Base-by-base conservation (phyloP, 352 stramenopile genomes). In the Phytophthora foliorum region DNA sequence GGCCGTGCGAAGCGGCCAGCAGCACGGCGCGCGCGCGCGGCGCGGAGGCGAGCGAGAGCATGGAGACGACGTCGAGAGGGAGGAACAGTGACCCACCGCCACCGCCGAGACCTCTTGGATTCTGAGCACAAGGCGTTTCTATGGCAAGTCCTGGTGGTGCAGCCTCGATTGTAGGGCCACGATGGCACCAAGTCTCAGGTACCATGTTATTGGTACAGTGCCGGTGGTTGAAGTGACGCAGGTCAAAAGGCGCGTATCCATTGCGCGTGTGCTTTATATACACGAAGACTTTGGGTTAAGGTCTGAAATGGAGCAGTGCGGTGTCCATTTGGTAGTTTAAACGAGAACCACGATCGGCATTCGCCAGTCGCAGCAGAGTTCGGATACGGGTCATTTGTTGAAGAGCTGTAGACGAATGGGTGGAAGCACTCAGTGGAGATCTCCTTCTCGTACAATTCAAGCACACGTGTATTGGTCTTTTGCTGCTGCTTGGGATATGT, bases 81-180 rank as follows among this genome's bases (percentile, higher is more conserved):
- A 55, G 36, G 52, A 73, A 57, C 46, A 74, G 39, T 74, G 69
- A 70, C 69, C 62, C 60, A 76, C 27, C 39, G 66, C 66, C 69
- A 81, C 65, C 57, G 65, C 58, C 72, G 51, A 68, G 57, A 59
- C 64, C 52, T 69, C 65, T 81, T 74, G 45, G 58, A 60, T 67
- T 69, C 52, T 74, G 58, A 13, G 44, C 11, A 36, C n/a, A 44
- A 24, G 38, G 59, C 55, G 66, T 69, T 32, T 72, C 32, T 68
- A 27, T 49, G 54, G 31, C n/a, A 25, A 8, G 21, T 61, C 24
- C 55, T 75, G 61, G 68, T 75, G 68, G 62, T 75, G 54, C 67
- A 25, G 54, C 19, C 32, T 4, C 5, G 39, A 52, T 64, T 60
- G 59, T 74, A 69, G 45, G 65, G 59, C 52, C 52, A 69, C 58